Evolutionary conservation across 768 basidiomycete genomes (phyloP), one percentile per base, ranked within the genome.

Genomic region (Harrya chromipes): DNA sequence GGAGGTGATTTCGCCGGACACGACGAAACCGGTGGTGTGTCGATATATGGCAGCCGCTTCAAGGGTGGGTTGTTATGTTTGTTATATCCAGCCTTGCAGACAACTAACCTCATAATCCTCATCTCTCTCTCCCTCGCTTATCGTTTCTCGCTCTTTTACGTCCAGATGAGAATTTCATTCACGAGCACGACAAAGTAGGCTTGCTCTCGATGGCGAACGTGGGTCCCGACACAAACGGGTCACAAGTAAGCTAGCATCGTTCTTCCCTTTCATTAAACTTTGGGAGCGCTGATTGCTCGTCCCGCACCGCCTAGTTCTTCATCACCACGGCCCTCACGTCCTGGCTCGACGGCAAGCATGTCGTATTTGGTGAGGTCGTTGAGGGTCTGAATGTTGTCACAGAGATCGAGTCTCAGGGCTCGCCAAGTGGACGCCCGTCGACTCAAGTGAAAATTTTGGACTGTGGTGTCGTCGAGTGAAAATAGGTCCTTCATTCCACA

Each of bases 161-260:
- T 40, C 12, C 52, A 80, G 85, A 87, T 52, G 85, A 90, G 71
- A 89, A 83, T 72, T 90, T 90, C 68, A 64, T 73, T 47, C 64
- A 80, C 49, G 75, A 73, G 53, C 89, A 90, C 66, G 67, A 70
- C 57, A 80, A 77, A 61, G 79, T 83, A 9, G 84, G 79, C 60
- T 69, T 88, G 19, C 76, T 91, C 54, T 87, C 85, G 36, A 90
- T 90, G 88, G 94, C 94, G 34, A 97, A 90, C 58, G 89, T 90
- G 31, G 91, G 92, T 43, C 73, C 74, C 1, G 80, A 87, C 70
- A 89, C 87, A 34, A 90, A 89, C 50, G 87, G 90, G 31, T 90
- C 87, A 13, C 89, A 89, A 67, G 80, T 83, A 45, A 47, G 72
- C 56, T 1, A 23, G 20, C 10, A 2, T 26, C 20, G 13, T 41